phyloP scores from a whole-genome alignment of 2,329 filamentous ascomycete species.

The Corinectria fuckeliana region DNA sequence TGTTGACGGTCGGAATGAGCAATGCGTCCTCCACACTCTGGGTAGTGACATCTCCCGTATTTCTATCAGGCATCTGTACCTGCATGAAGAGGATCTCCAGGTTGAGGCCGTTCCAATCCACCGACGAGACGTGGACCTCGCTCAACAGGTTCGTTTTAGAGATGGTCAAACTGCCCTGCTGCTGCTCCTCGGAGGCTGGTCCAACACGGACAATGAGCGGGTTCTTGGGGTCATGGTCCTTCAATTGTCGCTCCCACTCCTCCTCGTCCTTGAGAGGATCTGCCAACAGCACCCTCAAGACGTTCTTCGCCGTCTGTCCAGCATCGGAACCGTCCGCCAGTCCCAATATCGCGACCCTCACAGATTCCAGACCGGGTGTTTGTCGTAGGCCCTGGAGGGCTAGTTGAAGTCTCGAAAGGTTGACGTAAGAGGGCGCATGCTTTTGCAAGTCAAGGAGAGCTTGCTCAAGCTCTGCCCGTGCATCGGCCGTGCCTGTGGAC shows the following conservation, averaged over 20 bases:
- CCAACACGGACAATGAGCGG: slow-evolving; percentile 69
- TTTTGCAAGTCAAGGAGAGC: slow-evolving; percentile 67
- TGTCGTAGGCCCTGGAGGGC: slow-evolving; percentile 70
- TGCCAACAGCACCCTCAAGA: slow-evolving; percentile 73
- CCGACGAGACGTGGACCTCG: slow-evolving; percentile 69
- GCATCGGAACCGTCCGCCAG: slow-evolving; percentile 49
- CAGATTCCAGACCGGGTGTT: slow-evolving; percentile 60
- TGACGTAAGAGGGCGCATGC: slow-evolving; percentile 66
- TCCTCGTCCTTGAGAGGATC: slow-evolving; percentile 70
- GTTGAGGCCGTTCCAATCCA: slow-evolving; percentile 64
- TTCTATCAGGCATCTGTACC: slow-evolving; percentile 48
- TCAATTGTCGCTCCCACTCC: slow-evolving; percentile 71
- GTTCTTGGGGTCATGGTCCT: slow-evolving; percentile 55
- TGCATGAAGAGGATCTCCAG: slow-evolving; percentile 69
- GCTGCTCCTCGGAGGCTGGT: slow-evolving; percentile 38
- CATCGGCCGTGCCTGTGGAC: slow-evolving; percentile 40
- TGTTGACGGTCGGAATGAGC: slow-evolving; percentile 78
- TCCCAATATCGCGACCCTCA: slow-evolving; percentile 65
- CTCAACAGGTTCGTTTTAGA: slow-evolving; percentile 51
- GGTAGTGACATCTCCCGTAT: slow-evolving; percentile 43
- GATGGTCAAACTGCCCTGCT: slow-evolving; percentile 38
- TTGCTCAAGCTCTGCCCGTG: slow-evolving; percentile 62
- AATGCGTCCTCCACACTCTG: slow-evolving; percentile 66
- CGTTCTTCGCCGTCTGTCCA: slow-evolving; percentile 61
- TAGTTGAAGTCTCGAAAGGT: slow-evolving; percentile 74